Conservation (phyloP, 352 stramenopile species). For the Phytopythium aichiense region DNA sequence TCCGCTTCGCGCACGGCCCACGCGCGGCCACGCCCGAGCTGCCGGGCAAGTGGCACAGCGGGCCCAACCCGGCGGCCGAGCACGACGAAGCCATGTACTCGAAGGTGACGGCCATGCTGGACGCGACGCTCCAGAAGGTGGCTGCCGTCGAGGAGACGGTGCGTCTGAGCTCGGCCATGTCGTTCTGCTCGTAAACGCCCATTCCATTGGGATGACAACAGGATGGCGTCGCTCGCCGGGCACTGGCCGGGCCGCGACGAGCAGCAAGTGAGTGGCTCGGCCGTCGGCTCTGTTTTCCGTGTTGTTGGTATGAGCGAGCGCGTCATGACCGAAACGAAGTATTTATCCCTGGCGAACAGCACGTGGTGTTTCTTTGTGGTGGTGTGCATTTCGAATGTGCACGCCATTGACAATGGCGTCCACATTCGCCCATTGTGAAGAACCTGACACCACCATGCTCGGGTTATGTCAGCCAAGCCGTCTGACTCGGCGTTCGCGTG, state of each 20-base stretch:
- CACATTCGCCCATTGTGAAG: too few relatives aligned
- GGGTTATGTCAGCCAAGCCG: too few relatives aligned
- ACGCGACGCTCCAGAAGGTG: conserved; percentile 73
- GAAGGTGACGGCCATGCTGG: conserved; percentile 67
- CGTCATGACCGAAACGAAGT: not conserved
- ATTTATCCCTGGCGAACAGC: not conserved
- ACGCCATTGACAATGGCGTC: too few relatives aligned
- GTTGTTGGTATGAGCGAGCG: not conserved
- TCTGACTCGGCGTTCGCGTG: too few relatives aligned
- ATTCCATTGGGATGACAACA: not conserved
- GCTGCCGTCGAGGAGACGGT: conserved; percentile 70
- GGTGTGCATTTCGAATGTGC: too few relatives aligned
- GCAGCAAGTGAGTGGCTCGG: not conserved
- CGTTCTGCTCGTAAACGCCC: conserved; percentile 40
- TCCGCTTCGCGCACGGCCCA: conserved; percentile 46
- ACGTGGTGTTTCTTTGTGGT: too few relatives aligned
- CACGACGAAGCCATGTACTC: conserved; percentile 45
- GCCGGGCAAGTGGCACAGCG: conserved; percentile 21
- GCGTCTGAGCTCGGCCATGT: conserved; percentile 71
- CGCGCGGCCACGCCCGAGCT: conserved; percentile 1
- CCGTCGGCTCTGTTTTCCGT: not conserved
- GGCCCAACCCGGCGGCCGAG: conserved; percentile 30
- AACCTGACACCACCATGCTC: too few relatives aligned
- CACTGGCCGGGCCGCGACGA: not conserved
- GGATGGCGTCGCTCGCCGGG: not conserved